A percentile compares a stretch with the other conserved stretches of the same genome.
These are phyloP conservation scores for Cystobasidiopsis lactophilus DNA, from an alignment of 768 basidiomycete genomes.

Conservation along the genomic window DNA sequence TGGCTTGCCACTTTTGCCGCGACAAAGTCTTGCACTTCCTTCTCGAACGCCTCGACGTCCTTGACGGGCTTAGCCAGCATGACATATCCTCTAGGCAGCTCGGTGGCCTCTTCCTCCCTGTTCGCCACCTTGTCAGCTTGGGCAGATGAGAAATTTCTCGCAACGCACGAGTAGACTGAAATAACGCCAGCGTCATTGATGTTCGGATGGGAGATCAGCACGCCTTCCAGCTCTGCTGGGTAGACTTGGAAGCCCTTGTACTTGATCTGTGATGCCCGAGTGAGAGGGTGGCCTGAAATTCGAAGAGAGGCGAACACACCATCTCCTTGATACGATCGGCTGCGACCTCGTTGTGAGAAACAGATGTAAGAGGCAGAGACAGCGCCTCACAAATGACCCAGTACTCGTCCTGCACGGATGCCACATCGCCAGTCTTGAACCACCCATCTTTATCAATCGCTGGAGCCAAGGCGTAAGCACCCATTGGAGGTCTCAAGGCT, in stretches of 20 bases:
- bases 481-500: conserved; percentile 9
- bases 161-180: conserved; percentile 4
- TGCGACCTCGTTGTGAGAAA: neutral
- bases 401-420: neutral
- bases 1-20: neutral
- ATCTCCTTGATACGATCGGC: conserved; percentile 1
- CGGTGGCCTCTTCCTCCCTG: neutral
- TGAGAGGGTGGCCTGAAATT: neutral
- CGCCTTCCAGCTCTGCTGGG: neutral
- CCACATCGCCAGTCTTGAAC: conserved; percentile 6
- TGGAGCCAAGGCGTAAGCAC: conserved; percentile 33
- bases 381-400: neutral
- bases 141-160: no score
- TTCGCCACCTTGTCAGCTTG: no score
- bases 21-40: neutral
- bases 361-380: conserved; percentile 4
- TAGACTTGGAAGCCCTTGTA: neutral
- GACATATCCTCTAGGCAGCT: neutral
- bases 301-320: neutral
- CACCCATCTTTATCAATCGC: conserved; percentile 10
- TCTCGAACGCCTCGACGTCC: neutral
- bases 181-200: neutral
- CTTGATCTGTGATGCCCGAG: neutral
- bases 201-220: neutral
- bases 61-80: conserved; percentile 8